A percentile compares a stretch with the other conserved stretches of the same genome.
phyloP scores from a whole-genome alignment of 768 basidiomycete genomes.

The Tulasnella sp. region DNA sequence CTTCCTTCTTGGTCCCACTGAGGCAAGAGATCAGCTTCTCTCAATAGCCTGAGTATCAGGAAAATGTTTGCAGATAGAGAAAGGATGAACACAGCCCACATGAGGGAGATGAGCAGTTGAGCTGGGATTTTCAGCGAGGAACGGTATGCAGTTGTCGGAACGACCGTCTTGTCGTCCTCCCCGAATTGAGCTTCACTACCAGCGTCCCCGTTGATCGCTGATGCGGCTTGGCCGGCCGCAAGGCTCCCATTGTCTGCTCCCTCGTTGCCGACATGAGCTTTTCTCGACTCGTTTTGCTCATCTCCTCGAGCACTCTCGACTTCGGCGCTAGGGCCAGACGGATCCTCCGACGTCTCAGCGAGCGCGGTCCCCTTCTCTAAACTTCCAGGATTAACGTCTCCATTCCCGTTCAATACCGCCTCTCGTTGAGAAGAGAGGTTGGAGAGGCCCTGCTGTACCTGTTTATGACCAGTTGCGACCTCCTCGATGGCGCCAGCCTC shows the following conservation, averaged over 20 bases:
- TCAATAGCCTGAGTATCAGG: not conserved
- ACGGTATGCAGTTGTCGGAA: too few species aligned
- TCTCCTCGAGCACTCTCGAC: not conserved
- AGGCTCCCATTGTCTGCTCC: not conserved
- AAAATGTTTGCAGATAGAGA: not conserved
- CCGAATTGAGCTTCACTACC: too few species aligned
- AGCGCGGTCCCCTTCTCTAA: not conserved
- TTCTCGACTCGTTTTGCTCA: not conserved
- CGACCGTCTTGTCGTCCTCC: too few species aligned
- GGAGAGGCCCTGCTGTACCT: too few species aligned
- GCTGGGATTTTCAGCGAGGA: too few species aligned
- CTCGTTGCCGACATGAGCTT: not conserved
- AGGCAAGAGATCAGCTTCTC: not conserved
- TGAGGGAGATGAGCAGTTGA: not conserved
- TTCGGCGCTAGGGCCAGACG: not conserved
- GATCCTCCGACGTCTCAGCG: not conserved
- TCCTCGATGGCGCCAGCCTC: too few species aligned
- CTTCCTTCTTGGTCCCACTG: not conserved
- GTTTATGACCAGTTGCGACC: too few species aligned
- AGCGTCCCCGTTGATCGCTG: not conserved
- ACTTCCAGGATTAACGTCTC: not conserved
- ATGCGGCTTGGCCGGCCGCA: not conserved
- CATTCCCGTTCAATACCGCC: too few species aligned
- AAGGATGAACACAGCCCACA: not conserved
- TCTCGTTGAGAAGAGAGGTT: too few species aligned